These are phyloP conservation scores for Trichoderma sp. DNA, from an alignment of 2,329 filamentous ascomycete genomes.

Conservation along the genomic window DNA sequence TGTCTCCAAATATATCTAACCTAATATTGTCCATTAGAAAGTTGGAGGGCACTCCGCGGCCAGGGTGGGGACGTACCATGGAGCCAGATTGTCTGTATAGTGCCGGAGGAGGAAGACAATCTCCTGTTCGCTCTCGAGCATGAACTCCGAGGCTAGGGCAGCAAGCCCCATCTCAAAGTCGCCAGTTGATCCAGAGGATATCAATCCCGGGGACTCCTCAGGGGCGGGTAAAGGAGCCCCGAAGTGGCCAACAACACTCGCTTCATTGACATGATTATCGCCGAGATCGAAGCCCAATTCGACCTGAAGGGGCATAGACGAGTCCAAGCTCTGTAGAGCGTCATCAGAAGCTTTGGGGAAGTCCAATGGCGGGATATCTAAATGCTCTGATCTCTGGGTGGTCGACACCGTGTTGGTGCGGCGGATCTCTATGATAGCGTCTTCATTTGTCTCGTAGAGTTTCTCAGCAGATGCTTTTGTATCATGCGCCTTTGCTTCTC, in stretches of 20 bases:
- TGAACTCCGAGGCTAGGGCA: constrained; percentile 1
- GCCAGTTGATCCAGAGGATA: background rate
- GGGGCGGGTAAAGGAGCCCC: background rate
- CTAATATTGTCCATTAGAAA: background rate
- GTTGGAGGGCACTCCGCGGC: background rate
- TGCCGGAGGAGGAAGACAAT: constrained; percentile 13
- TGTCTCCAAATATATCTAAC: constrained; percentile 3
- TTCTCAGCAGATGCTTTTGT: background rate
- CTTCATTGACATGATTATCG: background rate
- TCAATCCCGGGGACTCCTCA: background rate
- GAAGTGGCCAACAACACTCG: background rate
- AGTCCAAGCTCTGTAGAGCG: background rate
- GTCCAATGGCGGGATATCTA: background rate
- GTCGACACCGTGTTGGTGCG: background rate
- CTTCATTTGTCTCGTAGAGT: background rate
- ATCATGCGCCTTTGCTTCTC: background rate
- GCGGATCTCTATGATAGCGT: background rate
- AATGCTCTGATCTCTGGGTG: background rate
- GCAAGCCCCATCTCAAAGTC: constrained; percentile 5
- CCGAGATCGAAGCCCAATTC: background rate
- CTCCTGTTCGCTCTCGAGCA: constrained; percentile 14
- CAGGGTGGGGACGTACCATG: background rate
- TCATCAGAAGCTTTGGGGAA: background rate
- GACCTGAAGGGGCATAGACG: background rate
- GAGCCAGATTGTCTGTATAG: background rate